Conservation (phyloP, 345 rosid species). For the Citrus medica region DNA sequence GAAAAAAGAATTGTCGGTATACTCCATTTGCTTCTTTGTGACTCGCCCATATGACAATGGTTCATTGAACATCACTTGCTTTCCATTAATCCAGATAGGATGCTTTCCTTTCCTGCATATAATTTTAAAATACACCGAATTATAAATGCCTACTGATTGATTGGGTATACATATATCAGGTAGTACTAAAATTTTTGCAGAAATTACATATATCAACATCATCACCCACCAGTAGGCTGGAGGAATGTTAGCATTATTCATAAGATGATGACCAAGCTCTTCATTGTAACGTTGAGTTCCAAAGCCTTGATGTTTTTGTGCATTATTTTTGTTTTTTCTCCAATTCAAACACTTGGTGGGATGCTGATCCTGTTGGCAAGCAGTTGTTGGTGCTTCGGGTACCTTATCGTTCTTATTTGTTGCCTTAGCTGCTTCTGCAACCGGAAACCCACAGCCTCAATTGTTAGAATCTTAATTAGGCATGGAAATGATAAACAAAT, state of each 20-base stretch:
- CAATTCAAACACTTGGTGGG: background rate
- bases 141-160: background rate
- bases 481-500: too few species aligned
- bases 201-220: too few species aligned
- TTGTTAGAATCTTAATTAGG: background rate
- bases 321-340: background rate
- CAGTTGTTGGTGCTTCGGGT: too few species aligned
- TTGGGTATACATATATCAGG: background rate
- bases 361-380: background rate
- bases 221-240: slow-evolving; percentile 14
- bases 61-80: background rate
- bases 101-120: slow-evolving; percentile 25
- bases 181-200: too few species aligned
- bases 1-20: slow-evolving; percentile 32
- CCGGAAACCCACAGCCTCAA: background rate
- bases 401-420: slow-evolving; percentile 17
- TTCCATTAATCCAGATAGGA: slow-evolving; percentile 11
- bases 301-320: background rate
- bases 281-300: background rate
- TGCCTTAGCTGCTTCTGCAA: slow-evolving; percentile 29
- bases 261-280: slow-evolving; percentile 7
- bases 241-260: background rate
- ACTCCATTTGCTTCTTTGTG: slow-evolving; percentile 12
- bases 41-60: slow-evolving; percentile 16
- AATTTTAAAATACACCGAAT: background rate